Conservation (phyloP, 2,329 filamentous ascomycete genomes). For the Phialophora expanda region DNA sequence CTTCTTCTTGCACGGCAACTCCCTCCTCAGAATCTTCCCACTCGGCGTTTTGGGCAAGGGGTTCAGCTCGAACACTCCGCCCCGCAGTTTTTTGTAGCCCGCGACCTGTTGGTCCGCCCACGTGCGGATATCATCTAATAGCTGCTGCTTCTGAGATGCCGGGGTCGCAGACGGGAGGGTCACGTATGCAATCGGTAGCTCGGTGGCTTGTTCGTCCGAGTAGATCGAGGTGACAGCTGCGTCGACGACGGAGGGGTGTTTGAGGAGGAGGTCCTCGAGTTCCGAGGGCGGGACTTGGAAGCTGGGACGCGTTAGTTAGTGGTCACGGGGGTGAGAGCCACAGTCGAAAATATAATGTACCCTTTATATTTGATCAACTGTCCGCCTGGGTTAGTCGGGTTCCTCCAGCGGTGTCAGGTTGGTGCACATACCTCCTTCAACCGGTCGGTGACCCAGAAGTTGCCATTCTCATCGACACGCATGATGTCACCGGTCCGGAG, state of each 20-base stretch:
- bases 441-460: conserved; percentile 88
- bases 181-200: conserved; percentile 51
- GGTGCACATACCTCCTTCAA: conserved; percentile 59
- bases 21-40: conserved; percentile 37
- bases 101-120: conserved; percentile 30
- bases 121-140: conserved; percentile 26
- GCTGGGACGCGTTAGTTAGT: conserved; percentile 37
- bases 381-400: background rate
- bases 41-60: conserved; percentile 36
- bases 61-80: conserved; percentile 29
- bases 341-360: no score
- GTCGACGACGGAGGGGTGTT: conserved; percentile 52
- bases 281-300: conserved; percentile 55
- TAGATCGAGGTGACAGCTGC: conserved; percentile 54
- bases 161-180: conserved; percentile 61
- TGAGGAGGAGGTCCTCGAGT: conserved; percentile 53
- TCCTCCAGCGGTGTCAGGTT: background rate
- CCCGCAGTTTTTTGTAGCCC: conserved; percentile 30
- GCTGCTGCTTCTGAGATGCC: conserved; percentile 58
- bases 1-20: conserved; percentile 27
- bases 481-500: conserved; percentile 71
- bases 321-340: background rate
- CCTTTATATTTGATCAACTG: conserved; percentile 56
- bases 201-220: conserved; percentile 44
- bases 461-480: conserved; percentile 61